Evolutionary conservation across 2,329 filamentous ascomycete species (phyloP), one percentile per base, ranked within the genome.

Genomic region (Xylaria sp.): DNA sequence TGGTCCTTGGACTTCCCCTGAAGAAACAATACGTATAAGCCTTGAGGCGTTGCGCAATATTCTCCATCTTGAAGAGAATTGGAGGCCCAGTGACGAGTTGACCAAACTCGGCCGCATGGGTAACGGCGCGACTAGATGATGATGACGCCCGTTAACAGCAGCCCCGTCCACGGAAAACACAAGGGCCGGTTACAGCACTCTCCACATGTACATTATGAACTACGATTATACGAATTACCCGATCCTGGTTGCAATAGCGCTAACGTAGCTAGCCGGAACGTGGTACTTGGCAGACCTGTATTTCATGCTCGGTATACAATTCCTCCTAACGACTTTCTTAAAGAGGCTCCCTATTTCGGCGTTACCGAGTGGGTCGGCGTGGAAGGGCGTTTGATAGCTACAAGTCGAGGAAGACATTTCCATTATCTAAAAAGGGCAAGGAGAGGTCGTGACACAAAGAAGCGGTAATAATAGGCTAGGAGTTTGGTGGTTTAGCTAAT

Each of bases 1-100:
- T 20, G 77, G 78, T 18, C 78, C 77, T 34, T 79, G 77, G 77
- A 75, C 75, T 10, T 74, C 66, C 31, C 72, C 75, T 0, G 78
- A 80, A 46, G 77, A 79, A 37, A 66, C 71, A 5, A 73, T 78
- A 61, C 73, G 74, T 13, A 63, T 78, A 37, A 73, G 73, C 3
- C 71, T 80, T 15, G 76, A 78, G 48, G 65, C 78, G 20, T 66
- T 80, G 20, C 74, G 76, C 37, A 75, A 72, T 64, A 65, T 74
- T 34, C 75, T 79, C 50, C 72, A 71, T 31, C 57, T 70, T 12
- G 76, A 75, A 31, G 63, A 70, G 23, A 64, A 71, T 15, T 80
- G 77, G 73, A 78, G 75, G 59, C 76, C 77, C 15, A 73, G 66
- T 18, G 75, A 76, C 1, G 75, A 78, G 28, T 69, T 80, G 20